Evolutionary conservation across 83 land plant species (phyloP).

Genomic region (Thuja plicata): DNA sequence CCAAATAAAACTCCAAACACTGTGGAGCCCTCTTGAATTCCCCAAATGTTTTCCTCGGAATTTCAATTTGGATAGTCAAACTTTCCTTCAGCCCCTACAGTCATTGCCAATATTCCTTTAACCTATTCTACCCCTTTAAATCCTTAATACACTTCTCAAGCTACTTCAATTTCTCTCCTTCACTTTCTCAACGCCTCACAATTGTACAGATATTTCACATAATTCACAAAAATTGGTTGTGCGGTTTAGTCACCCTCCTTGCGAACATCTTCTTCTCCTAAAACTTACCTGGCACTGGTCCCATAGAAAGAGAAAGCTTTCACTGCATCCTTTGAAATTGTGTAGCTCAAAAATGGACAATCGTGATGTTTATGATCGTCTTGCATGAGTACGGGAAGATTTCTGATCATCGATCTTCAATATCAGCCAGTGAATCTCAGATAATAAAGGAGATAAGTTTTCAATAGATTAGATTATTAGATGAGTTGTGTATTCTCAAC

Average conservation of each 20-base stretch:
- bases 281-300: not conserved
- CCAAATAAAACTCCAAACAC: constrained; percentile 1
- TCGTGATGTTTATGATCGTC: no score
- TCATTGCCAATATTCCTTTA: not conserved
- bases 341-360: no score
- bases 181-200: not conserved
- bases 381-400: no score
- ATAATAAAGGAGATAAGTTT: no score
- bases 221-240: not conserved
- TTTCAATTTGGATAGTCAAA: not conserved
- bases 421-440: no score
- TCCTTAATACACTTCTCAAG: not conserved
- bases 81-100: not conserved
- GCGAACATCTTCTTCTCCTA: not conserved
- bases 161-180: not conserved
- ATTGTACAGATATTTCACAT: not conserved
- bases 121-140: not conserved
- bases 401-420: no score
- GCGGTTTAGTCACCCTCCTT: not conserved
- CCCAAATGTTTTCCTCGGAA: not conserved
- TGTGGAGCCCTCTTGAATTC: constrained; percentile 8
- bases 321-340: not conserved
- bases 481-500: no score
- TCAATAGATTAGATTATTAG: no score
- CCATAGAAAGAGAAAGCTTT: constrained; percentile 7